Evolutionary conservation across 2,329 filamentous ascomycete species (phyloP).

Genomic region (Colletotrichum gloeosporioides): DNA sequence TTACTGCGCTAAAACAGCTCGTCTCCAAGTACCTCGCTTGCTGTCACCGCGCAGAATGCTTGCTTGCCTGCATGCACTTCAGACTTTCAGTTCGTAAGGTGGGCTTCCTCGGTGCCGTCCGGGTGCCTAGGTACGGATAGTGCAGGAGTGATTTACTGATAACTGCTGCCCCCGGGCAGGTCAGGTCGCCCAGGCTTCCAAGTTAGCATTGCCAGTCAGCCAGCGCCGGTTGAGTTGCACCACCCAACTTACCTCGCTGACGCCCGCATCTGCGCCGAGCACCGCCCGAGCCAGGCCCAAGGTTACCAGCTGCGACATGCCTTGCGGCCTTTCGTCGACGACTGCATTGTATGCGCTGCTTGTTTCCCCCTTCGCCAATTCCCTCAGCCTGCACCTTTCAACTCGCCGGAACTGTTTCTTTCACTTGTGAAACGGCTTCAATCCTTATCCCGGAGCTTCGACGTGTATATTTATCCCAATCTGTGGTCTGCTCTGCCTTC

Average conservation of each 20-base stretch:
- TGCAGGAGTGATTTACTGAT: background rate
- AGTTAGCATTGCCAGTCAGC: background rate
- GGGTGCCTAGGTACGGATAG: background rate
- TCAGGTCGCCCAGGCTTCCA: background rate
- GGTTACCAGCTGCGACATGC: background rate
- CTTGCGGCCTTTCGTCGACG: background rate
- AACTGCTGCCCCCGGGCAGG: background rate
- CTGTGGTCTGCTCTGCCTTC: background rate
- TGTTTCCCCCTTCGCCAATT: background rate
- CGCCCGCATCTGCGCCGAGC: slow-evolving; percentile 16
- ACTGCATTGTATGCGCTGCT: background rate
- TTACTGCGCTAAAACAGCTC: background rate
- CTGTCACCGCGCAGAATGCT: background rate
- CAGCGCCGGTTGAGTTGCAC: background rate
- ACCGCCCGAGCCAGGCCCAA: slow-evolving; percentile 10
- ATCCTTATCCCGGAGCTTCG: background rate
- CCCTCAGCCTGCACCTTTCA: background rate
- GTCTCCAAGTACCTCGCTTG: background rate
- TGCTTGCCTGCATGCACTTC: background rate
- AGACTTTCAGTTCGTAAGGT: background rate
- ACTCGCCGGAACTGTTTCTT: background rate
- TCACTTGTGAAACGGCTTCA: background rate
- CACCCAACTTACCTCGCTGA: slow-evolving; percentile 1
- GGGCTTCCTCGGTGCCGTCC: background rate
- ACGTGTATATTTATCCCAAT: background rate